Conservation (phyloP, 1,284 basidiomycete genomes). For the Pseudozyma hubeiensis region DNA sequence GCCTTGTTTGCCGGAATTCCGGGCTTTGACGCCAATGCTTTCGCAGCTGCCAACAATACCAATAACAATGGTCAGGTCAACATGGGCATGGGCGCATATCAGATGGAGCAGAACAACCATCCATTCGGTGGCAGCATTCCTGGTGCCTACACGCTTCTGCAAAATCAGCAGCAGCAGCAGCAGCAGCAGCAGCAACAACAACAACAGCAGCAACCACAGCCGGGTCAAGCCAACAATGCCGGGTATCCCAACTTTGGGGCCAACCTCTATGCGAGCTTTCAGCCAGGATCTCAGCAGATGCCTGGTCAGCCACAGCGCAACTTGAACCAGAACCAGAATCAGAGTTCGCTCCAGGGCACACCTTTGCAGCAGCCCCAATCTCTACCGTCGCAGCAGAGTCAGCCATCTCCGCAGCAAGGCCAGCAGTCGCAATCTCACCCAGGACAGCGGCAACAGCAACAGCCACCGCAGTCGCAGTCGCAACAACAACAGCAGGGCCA, state of each 20-base stretch:
- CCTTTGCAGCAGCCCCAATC: conserved; percentile 17
- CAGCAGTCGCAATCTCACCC: not conserved
- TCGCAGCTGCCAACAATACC: conserved; percentile 17
- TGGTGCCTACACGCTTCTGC: conserved; percentile 55
- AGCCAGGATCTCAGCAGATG: conserved; percentile 25
- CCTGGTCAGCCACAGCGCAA: conserved; percentile 25
- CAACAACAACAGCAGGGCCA: conserved; percentile 5
- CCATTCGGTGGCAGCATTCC: conserved; percentile 57
- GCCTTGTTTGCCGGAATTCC: conserved; percentile 46
- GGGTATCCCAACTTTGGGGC: conserved; percentile 17
- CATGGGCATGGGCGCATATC: conserved; percentile 37
- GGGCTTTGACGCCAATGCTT: conserved; percentile 34
- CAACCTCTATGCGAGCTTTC: conserved; percentile 19
- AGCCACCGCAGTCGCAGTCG: conserved; percentile 9
- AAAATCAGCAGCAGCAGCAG: conserved; percentile 35
- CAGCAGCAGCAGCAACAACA: conserved; percentile 10
- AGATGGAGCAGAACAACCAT: conserved; percentile 46
- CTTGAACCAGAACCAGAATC: conserved; percentile 11
- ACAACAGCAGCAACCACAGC: conserved; percentile 8
- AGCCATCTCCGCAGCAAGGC: conserved; percentile 16
- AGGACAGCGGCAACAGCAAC: not conserved
- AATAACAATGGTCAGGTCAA: conserved; percentile 31
- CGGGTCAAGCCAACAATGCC: conserved; percentile 17
- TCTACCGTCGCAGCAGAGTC: conserved; percentile 3
- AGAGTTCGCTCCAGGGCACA: too few relatives aligned